Base-by-base conservation (phyloP, 768 basidiomycete species). In the Dentipellis sp. region DNA sequence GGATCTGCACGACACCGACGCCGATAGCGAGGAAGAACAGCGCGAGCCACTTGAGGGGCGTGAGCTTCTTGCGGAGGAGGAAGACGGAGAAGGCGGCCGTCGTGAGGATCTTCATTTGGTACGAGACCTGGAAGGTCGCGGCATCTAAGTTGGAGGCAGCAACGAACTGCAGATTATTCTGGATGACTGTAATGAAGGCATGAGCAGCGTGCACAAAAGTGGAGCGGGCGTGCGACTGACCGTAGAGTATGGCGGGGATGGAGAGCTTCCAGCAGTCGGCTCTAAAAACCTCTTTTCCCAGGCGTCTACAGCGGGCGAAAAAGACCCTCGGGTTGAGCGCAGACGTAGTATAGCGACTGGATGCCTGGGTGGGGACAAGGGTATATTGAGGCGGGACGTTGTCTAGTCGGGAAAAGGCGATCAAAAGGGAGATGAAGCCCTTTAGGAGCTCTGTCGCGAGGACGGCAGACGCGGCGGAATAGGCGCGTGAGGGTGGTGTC, bases 91-190 rank as follows among this genome's bases (percentile, higher is more conserved):
- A 94, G 40, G 79, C 88, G 16, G 91, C 93, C 19, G 93, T 95
- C 38, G 93, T 94, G 62, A 95, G 82, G 65, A 95, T 93, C 71
- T 95, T 95, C 93, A 95, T 95, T 69, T 95, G 93, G 71, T 94
- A 94, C 46, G 85, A 91, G 67, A 95, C 93, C 70, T 97, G 94
- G 72, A 98, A 98, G 14, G 94, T 97, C 19, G 94, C 94, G 14
- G 91, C 93, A 62, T 93, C 87, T 58, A 98, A 76, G 70, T 98
- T 97, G 45, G 89, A 86, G 5, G 90, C 91, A 36, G 94, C 94
- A 53, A 94, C 86, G 69, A 92, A 97, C 71, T 97, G 94, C 36
- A 98, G 76, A 74, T 92, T 92, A 74, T 95, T 95, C 76, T 97
- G 91, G 58, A 94, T 82, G 66, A 93, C 89, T 83, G 64, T 21